phyloP scores from a whole-genome alignment of 345 rosid genomes.

The Cardamine occulta region DNA sequence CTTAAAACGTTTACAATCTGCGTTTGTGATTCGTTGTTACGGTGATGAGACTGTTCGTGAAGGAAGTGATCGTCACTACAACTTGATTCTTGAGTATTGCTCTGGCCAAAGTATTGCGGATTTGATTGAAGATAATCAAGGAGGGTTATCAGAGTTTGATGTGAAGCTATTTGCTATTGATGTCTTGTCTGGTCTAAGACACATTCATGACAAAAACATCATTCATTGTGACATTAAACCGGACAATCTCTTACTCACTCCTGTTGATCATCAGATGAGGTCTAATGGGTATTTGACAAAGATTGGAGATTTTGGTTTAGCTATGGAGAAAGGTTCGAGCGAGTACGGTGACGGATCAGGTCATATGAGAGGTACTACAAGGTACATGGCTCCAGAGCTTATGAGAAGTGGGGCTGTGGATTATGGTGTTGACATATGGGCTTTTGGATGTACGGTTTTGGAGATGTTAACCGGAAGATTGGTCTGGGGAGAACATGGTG shows the following conservation, averaged over 20 bases:
- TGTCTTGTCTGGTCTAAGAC: constrained; percentile 12
- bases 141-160: neutral
- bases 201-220: constrained; percentile 2
- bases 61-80: neutral
- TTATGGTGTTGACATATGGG: constrained; percentile 22
- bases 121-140: neutral
- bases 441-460: constrained; percentile 25
- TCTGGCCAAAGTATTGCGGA: neutral
- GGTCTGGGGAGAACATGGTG: constrained; percentile 5
- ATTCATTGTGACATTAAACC: constrained; percentile 40
- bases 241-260: constrained; percentile 21
- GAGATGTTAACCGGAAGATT: constrained; percentile 7
- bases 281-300: neutral
- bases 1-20: neutral
- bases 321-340: constrained; percentile 18
- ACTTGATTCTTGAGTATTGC: constrained; percentile 32
- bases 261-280: neutral
- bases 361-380: constrained; percentile 18
- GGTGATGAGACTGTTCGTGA: constrained; percentile 17
- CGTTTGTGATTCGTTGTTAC: constrained; percentile 1
- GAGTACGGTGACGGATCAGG: constrained; percentile 23
- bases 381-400: constrained; percentile 24
- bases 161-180: constrained; percentile 10
- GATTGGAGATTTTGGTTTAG: constrained; percentile 30
- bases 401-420: neutral